Base-by-base conservation (phyloP, 371 early-diverging fungal genomes). In the Globomyces sp. region DNA sequence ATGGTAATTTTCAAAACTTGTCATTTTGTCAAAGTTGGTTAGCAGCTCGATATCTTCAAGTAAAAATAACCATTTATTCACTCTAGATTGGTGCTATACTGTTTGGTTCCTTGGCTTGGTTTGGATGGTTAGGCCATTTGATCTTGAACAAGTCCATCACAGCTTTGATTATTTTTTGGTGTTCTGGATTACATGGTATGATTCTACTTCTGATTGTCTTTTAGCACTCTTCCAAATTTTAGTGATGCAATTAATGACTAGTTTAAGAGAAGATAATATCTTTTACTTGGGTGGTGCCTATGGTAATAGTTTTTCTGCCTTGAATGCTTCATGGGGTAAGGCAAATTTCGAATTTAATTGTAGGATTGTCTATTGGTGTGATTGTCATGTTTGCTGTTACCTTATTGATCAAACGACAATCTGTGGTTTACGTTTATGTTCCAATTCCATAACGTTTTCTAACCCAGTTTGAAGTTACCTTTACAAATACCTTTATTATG, bases 1-100 rank as follows among this genome's bases (percentile, higher is more conserved):
- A 58, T 0, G 37, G 50, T 39, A 50, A 66, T 2, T 49, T 36
- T 37, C 36, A 40, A 8, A 47, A 65, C 1, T 50, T 69, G 47
- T 60, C 69, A n/a, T 60, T 69, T 34, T 69, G 69, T 52, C 69
- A 69, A 37, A 52, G 44, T 11, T 69, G 49, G 45, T 50, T 69
- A 24, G 52, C 65, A 3, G 50, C 61, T 36, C 43, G 69, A 39
- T 69, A 58, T 58, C 57, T 69, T 37, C 57, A 69, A 24, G 24
- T 24, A 24, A 24, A 24, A 24, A 24, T 24, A 24, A 24, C 24
- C 24, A 24, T 24, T 24, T 24, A 24, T 24, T 24, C 24, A 24
- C 24, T 24, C 24, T 24, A 24, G 59, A 50, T 69, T 41, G 66
- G 65, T 24, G 69, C 65, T 4, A 40, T 51, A 3, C 24, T 50